Evolutionary conservation across 441 rosid genomes (phyloP).

Genomic region (Macaranga tanarius): DNA sequence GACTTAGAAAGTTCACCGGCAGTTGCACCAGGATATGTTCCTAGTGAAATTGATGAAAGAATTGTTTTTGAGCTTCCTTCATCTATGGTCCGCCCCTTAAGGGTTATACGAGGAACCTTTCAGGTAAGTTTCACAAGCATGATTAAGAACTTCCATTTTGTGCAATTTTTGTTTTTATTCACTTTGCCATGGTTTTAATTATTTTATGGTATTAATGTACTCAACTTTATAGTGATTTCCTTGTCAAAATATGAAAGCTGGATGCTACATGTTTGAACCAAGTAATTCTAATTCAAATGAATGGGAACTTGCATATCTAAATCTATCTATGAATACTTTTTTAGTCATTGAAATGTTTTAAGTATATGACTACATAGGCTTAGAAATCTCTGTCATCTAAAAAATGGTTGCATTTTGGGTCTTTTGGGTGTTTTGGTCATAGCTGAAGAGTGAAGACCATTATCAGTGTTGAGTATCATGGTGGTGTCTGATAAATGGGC

Average conservation of each 20-base stretch:
- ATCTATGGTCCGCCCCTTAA: conserved; percentile 94
- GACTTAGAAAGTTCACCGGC: conserved; percentile 58
- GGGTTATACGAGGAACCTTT: conserved; percentile 87
- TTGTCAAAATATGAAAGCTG: background rate
- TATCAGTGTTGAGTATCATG: background rate
- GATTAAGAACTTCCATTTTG: background rate
- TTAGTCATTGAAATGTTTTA: background rate
- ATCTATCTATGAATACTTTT: background rate
- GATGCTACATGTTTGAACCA: background rate
- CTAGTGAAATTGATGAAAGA: conserved; percentile 89
- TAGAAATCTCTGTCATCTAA: background rate
- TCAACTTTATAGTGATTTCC: background rate
- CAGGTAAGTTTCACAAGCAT: conserved; percentile 56
- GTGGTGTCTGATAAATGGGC: background rate
- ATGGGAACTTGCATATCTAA: background rate
- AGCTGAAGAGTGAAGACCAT: background rate
- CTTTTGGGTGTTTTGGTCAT: background rate
- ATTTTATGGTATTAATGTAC: background rate
- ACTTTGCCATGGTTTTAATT: background rate
- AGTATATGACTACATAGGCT: background rate
- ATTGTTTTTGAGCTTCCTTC: conserved; percentile 91
- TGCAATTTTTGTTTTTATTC: background rate
- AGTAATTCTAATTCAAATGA: background rate
- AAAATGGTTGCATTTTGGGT: background rate
- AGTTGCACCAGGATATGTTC: conserved; percentile 84